Base-by-base conservation (phyloP, 108 stramenopile genomes). In the Skeletonema menzelii region DNA sequence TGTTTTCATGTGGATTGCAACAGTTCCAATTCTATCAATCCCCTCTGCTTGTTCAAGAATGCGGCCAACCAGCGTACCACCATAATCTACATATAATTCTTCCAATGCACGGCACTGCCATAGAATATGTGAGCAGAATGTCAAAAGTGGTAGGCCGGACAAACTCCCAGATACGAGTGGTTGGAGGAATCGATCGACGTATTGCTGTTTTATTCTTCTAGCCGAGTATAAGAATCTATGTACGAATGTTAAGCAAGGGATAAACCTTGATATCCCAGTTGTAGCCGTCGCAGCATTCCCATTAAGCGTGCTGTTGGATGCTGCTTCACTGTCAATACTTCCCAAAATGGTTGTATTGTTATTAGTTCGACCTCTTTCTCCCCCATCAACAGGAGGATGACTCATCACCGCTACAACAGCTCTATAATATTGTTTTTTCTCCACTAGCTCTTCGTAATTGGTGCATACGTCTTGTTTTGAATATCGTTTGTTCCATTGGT, bases 91-190 rank as follows among this genome's bases (percentile, higher is more conserved):
- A 57, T 76, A 83, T 8, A 74, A 11, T 27, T 76, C 76, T 63
- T 88, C 87, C 38, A 88, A 46, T 12, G 85, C 85, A 17, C 87
- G 85, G 71, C 87, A 88, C 38, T 82, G 72, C 87, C 87, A 88
- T 8, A 88, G 56, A 42, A 88, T 70, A 63, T 86, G 85, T 8
- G 77, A 84, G 20, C 79, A 67, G 74, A 72, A 88, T 5, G 76
- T 35, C 60, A 88, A 59, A 34, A 88, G 69, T 20, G 87, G 84
- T 11, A 86, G 28, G 11, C 85, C 87, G 30, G 83, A 84, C 31
- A 86, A 30, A 34, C 62, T 57, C 31, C 82, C 80, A 69, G 63
- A 67, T 24, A 76, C 10, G 20, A 84, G 22, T 19, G 83, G 79
- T 7, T 76, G 56, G 10, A 79, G 44, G 15, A 82, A 56, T 34